Percentiles rank a stretch among this genome's conserved stretches.
These are phyloP conservation scores for Cyclotella kingstonii DNA, from an alignment of 108 stramenopile genomes.

Conservation along the genomic window DNA sequence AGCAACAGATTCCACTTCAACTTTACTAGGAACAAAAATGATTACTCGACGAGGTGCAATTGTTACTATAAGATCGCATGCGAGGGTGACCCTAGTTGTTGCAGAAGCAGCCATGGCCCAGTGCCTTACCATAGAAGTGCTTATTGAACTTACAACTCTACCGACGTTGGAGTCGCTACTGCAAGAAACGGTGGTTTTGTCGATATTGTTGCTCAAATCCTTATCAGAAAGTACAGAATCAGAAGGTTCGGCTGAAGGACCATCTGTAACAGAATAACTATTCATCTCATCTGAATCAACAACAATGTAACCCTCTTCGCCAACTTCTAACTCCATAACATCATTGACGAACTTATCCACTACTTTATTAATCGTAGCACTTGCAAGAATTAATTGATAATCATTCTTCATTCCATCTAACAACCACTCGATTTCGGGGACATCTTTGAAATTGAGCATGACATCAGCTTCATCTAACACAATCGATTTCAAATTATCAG, in stretches of 20 bases:
- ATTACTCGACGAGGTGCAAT: slow-evolving; percentile 44
- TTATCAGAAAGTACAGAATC: neutral
- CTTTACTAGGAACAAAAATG: slow-evolving; percentile 52
- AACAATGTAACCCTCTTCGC: slow-evolving; percentile 39
- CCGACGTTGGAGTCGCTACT: neutral
- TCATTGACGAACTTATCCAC: slow-evolving; percentile 45
- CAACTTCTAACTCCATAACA: slow-evolving; percentile 50
- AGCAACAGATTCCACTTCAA: slow-evolving; percentile 43
- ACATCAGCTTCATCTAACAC: slow-evolving; percentile 54
- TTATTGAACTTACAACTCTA: neutral
- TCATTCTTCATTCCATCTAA: slow-evolving; percentile 49
- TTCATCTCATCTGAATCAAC: slow-evolving; percentile 9
- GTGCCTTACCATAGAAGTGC: slow-evolving; percentile 32
- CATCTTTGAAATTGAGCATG: slow-evolving; percentile 44
- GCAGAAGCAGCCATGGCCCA: slow-evolving; percentile 51
- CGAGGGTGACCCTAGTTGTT: slow-evolving; percentile 30
- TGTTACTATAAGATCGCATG: slow-evolving; percentile 47
- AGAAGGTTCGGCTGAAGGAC: neutral
- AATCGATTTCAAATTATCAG: slow-evolving; percentile 24
- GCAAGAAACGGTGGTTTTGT: neutral
- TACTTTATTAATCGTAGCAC: slow-evolving; percentile 50
- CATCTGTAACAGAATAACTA: neutral
- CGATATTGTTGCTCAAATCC: neutral
- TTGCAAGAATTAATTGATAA: slow-evolving; percentile 55
- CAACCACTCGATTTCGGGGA: slow-evolving; percentile 43